phyloP scores from a whole-genome alignment of 1,284 basidiomycete genomes.

The Singerocomus inundabilis region DNA sequence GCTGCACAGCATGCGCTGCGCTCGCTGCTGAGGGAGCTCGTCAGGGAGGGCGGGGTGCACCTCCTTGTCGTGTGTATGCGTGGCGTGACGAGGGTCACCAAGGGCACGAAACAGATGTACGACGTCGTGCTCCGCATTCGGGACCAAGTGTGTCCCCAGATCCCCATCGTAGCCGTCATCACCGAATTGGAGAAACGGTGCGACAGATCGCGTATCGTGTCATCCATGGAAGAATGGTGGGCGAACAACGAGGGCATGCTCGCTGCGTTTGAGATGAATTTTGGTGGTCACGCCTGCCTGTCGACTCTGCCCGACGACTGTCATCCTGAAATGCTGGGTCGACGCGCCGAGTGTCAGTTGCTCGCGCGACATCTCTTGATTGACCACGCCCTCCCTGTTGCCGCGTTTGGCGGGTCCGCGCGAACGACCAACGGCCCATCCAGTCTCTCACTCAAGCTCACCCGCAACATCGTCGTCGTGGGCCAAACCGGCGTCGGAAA shows the following conservation, averaged over 20 bases:
- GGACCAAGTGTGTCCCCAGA: slow-evolving; percentile 20
- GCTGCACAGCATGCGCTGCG: slow-evolving; percentile 22
- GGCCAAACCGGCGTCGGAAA: slow-evolving; percentile 29
- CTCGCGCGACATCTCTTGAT: slow-evolving; percentile 25
- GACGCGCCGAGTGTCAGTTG: slow-evolving; percentile 15
- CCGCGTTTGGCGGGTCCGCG: not conserved
- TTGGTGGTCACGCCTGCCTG: slow-evolving; percentile 23
- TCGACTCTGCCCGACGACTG: slow-evolving; percentile 26
- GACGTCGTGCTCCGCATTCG: slow-evolving; percentile 20
- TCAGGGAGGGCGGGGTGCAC: slow-evolving; percentile 27
- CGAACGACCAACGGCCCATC: slow-evolving; percentile 1
- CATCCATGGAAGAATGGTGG: slow-evolving; percentile 30
- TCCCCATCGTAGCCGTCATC: slow-evolving; percentile 28
- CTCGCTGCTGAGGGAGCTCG: slow-evolving; percentile 25
- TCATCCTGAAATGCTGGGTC: slow-evolving; percentile 20
- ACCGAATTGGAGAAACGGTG: slow-evolving; percentile 29
- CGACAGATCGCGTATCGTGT: slow-evolving; percentile 3
- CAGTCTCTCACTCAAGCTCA: slow-evolving; percentile 19
- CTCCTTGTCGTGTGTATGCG: slow-evolving; percentile 33
- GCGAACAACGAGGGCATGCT: slow-evolving; percentile 5
- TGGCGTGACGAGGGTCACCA: slow-evolving; percentile 19
- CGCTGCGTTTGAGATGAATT: slow-evolving; percentile 12
- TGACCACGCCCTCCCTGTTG: slow-evolving; percentile 22
- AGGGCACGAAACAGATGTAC: slow-evolving; percentile 26
- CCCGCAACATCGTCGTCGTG: slow-evolving; percentile 25